Evolutionary conservation across 2,329 filamentous ascomycete genomes (phyloP).

Genomic region (Aspergillus costaricaensis): DNA sequence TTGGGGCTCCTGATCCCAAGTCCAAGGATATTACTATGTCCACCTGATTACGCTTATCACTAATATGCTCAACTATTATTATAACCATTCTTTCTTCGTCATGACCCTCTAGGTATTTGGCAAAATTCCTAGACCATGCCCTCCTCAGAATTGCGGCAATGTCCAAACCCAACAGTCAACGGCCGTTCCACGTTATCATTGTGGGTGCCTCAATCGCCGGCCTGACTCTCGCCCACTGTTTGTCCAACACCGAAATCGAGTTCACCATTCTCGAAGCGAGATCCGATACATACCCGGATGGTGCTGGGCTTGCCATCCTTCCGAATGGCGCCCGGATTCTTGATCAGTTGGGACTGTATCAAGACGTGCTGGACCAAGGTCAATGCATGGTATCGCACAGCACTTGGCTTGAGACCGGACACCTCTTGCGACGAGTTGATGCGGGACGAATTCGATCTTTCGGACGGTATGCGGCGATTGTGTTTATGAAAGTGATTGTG

Average conservation of each 20-base stretch:
- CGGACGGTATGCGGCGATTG: neutral
- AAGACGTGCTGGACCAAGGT: neutral
- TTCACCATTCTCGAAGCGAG: neutral
- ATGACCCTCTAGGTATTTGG: neutral
- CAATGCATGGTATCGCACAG: neutral
- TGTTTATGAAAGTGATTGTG: fast-evolving
- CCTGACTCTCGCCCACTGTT: constrained; percentile 7
- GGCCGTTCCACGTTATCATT: constrained; percentile 1
- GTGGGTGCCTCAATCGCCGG: constrained; percentile 3
- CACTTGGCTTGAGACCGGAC: neutral
- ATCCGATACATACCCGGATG: neutral
- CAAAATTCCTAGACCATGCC: neutral
- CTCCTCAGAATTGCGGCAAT: neutral
- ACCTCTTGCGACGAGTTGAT: neutral
- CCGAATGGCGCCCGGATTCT: constrained; percentile 7
- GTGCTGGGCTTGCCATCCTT: constrained; percentile 1
- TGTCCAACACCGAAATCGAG: neutral
- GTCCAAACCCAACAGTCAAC: neutral
- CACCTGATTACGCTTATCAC: neutral
- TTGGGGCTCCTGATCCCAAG: neutral
- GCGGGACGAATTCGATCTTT: neutral
- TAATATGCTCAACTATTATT: neutral
- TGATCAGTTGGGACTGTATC: constrained; percentile 4
- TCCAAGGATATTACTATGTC: neutral
- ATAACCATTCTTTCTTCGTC: neutral